Percentiles rank a stretch among this genome's conserved stretches.
These are phyloP conservation scores for Paradendryphiella salina DNA, from an alignment of 2,329 filamentous ascomycete genomes.

Conservation along the genomic window DNA sequence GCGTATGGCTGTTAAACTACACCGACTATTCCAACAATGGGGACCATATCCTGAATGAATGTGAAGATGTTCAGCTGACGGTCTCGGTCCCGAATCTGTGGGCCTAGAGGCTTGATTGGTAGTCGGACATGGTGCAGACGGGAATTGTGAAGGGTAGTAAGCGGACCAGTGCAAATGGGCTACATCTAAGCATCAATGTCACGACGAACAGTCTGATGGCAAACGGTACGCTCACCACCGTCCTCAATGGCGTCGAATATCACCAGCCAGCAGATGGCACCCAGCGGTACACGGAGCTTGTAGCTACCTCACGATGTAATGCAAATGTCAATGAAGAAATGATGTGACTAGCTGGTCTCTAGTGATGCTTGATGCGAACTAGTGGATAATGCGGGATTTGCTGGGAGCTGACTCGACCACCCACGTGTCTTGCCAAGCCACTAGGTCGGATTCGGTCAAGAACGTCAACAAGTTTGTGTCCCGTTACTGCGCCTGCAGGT, in stretches of 20 bases:
- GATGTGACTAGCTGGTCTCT: neutral
- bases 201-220: conserved; percentile 49
- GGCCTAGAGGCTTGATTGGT: conserved; percentile 45
- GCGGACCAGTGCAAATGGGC: conserved; percentile 46
- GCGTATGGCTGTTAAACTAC: conserved; percentile 46
- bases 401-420: neutral
- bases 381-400: conserved; percentile 5
- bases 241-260: conserved; percentile 45
- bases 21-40: conserved; percentile 47
- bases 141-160: conserved; percentile 43
- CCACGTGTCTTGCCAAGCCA: conserved; percentile 3
- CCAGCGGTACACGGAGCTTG: neutral
- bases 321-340: neutral
- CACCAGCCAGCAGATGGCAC: conserved; percentile 47
- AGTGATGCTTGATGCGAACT: conserved; percentile 1
- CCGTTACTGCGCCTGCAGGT: neutral
- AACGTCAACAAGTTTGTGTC: neutral
- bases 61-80: conserved; percentile 41
- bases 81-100: conserved; percentile 13
- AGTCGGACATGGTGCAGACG: conserved; percentile 45
- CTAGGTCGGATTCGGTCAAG: neutral
- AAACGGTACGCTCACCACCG: conserved; percentile 49
- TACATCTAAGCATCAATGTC: conserved; percentile 48
- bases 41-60: conserved; percentile 38
- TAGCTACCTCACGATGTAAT: neutral